A percentile compares a stretch with the other conserved stretches of the same genome.
Conservation (phyloP, 768 basidiomycete species). For the Russula dissimulans region DNA sequence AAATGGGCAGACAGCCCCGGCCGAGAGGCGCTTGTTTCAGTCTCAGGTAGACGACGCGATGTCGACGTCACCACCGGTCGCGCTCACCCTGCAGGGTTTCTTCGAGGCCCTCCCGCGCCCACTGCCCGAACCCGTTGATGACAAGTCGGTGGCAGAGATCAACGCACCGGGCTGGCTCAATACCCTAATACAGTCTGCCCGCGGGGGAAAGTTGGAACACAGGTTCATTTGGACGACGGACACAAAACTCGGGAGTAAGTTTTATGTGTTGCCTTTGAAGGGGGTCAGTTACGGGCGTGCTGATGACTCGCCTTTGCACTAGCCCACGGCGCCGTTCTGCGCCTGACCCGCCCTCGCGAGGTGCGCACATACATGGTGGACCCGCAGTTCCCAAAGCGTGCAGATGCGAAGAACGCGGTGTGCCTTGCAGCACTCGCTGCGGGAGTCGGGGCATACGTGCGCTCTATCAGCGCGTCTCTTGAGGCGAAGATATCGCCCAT, state of each 20-base stretch:
- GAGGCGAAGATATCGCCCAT: slow-evolving; percentile 39
- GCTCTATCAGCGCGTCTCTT: slow-evolving; percentile 32
- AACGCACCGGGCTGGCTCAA: slow-evolving; percentile 50
- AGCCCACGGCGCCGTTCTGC: slow-evolving; percentile 60
- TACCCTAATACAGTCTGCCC: slow-evolving; percentile 38
- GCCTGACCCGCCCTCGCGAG: slow-evolving; percentile 43
- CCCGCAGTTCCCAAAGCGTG: slow-evolving; percentile 47
- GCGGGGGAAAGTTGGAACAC: slow-evolving; percentile 37
- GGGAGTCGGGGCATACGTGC: slow-evolving; percentile 50
- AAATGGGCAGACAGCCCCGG: slow-evolving; percentile 40
- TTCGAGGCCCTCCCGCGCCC: slow-evolving; percentile 60
- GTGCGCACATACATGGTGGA: slow-evolving; percentile 54
- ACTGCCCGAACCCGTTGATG: slow-evolving; percentile 44
- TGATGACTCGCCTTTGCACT: background rate
- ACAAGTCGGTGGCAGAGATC: slow-evolving; percentile 39
- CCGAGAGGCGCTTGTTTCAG: slow-evolving; percentile 16
- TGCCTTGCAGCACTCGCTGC: slow-evolving; percentile 56
- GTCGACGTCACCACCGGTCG: slow-evolving; percentile 8
- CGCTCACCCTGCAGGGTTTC: slow-evolving; percentile 41
- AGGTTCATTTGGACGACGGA: slow-evolving; percentile 40
- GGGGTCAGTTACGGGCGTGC: too few species aligned
- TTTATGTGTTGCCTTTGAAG: background rate
- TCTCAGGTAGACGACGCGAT: slow-evolving; percentile 11
- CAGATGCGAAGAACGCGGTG: slow-evolving; percentile 63
- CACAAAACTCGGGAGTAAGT: slow-evolving; percentile 37